These are phyloP conservation scores for Coffea canephora DNA, from an alignment of 257 asterid species.

Conservation along the genomic window DNA sequence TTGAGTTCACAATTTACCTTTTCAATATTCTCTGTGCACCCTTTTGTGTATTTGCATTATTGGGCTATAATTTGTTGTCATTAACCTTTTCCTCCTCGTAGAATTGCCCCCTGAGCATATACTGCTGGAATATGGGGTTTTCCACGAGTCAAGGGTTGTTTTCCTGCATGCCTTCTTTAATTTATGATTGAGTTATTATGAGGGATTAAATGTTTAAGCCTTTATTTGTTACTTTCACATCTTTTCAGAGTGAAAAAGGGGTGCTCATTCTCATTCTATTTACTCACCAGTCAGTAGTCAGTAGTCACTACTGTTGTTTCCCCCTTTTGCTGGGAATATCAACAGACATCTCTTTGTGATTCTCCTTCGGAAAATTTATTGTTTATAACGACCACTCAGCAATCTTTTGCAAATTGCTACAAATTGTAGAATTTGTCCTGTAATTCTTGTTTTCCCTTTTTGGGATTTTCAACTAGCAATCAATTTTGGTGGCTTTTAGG, in stretches of 20 bases:
- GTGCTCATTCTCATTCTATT: constrained; percentile 15
- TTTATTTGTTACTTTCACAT: constrained; percentile 48
- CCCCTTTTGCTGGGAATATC: constrained; percentile 51
- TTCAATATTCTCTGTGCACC: not conserved
- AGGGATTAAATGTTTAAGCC: constrained; percentile 43
- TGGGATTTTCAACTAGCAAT: not conserved
- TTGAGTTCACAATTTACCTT: not conserved
- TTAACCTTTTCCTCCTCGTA: constrained; percentile 14
- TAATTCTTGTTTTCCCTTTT: constrained; percentile 3
- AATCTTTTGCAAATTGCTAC: constrained; percentile 17
- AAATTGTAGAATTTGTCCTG: constrained; percentile 20
- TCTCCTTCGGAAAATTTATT: constrained; percentile 42
- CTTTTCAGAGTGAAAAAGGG: constrained; percentile 36
- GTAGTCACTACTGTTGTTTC: constrained; percentile 48
- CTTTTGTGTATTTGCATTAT: constrained; percentile 17
- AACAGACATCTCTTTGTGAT: constrained; percentile 23
- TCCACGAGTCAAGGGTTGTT: constrained; percentile 7
- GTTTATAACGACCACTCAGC: constrained; percentile 41
- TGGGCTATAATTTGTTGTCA: constrained; percentile 14
- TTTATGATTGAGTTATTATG: constrained; percentile 43
- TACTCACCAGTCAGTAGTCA: not conserved
- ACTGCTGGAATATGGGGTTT: constrained; percentile 28
- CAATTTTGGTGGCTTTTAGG: not conserved
- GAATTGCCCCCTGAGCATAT: constrained; percentile 17
- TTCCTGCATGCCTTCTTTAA: constrained; percentile 21